Evolutionary conservation across 2,329 filamentous ascomycete species (phyloP).

Genomic region (Ophiostoma fasciatum): DNA sequence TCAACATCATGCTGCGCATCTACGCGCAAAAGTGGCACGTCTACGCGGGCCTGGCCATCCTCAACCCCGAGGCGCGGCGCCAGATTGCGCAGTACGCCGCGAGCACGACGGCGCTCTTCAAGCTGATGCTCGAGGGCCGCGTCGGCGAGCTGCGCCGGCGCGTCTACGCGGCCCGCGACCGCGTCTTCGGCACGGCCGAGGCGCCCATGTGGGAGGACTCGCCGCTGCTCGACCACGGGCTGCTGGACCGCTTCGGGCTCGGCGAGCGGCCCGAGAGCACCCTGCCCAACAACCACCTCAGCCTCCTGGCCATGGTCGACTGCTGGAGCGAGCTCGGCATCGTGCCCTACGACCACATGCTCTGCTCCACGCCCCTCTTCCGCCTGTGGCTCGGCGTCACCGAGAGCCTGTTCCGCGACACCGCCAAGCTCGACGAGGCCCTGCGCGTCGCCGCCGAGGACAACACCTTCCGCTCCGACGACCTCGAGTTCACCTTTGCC

Average conservation of each 20-base stretch:
- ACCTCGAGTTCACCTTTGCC: conserved; percentile 95
- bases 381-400: conserved; percentile 94
- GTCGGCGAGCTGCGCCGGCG: conserved; percentile 56
- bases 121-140: conserved; percentile 86
- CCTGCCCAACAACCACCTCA: conserved; percentile 83
- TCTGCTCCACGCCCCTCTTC: conserved; percentile 95
- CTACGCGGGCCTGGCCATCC: conserved; percentile 89
- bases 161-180: conserved; percentile 49
- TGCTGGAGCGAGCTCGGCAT: conserved; percentile 93
- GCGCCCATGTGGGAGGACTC: conserved; percentile 43
- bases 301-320: conserved; percentile 90
- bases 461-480: conserved; percentile 83
- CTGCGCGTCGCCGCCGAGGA: conserved; percentile 79
- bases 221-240: conserved; percentile 62
- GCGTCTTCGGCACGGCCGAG: conserved; percentile 63
- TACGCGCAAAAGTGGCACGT: conserved; percentile 99
- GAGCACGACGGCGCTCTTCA: conserved; percentile 87
- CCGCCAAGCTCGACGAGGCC: conserved; percentile 65
- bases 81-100: conserved; percentile 92
- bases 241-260: conserved; percentile 80
- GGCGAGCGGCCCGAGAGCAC: conserved; percentile 38
- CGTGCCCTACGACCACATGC: conserved; percentile 98
- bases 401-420: conserved; percentile 84
- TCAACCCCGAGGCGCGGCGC: conserved; percentile 81
- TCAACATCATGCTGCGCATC: conserved; percentile 93